phyloP scores from a whole-genome alignment of 2,329 filamentous ascomycete genomes.

The Beauveria medogensis region DNA sequence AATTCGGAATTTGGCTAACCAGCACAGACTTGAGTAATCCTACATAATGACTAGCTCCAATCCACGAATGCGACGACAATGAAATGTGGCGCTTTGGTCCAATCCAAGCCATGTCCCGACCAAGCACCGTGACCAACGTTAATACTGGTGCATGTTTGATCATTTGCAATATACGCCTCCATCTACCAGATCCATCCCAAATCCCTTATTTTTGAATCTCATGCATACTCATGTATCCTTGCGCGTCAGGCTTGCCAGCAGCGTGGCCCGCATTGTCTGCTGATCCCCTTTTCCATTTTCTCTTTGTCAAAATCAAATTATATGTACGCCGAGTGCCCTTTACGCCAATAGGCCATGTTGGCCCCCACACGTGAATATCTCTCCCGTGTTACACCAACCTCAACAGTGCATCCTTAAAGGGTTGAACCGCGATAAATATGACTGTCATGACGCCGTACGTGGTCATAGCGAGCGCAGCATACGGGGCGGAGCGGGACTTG shows the following conservation, averaged over 20 bases:
- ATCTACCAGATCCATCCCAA: background rate
- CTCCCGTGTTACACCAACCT: constrained; percentile 21
- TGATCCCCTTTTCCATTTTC: background rate
- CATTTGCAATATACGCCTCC: background rate
- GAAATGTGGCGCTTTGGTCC: background rate
- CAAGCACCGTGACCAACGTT: background rate
- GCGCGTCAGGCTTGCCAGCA: background rate
- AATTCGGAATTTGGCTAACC: background rate
- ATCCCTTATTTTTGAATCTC: background rate
- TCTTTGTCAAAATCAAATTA: background rate
- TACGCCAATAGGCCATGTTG: too few species aligned
- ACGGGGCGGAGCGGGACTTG: constrained; percentile 43
- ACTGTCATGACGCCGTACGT: constrained; percentile 49
- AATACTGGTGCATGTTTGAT: background rate
- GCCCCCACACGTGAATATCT: too few species aligned
- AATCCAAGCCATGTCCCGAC: background rate
- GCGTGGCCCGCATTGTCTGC: background rate
- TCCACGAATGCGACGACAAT: background rate
- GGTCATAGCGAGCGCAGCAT: constrained; percentile 50
- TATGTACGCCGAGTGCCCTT: too few species aligned
- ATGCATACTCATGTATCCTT: background rate
- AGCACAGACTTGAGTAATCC: background rate
- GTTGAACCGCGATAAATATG: constrained; percentile 41
- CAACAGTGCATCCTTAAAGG: constrained; percentile 32
- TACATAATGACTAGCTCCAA: background rate